These are phyloP conservation scores for Sungouiella blattae DNA, from an alignment of 805 yeast species.

Conservation along the genomic window DNA sequence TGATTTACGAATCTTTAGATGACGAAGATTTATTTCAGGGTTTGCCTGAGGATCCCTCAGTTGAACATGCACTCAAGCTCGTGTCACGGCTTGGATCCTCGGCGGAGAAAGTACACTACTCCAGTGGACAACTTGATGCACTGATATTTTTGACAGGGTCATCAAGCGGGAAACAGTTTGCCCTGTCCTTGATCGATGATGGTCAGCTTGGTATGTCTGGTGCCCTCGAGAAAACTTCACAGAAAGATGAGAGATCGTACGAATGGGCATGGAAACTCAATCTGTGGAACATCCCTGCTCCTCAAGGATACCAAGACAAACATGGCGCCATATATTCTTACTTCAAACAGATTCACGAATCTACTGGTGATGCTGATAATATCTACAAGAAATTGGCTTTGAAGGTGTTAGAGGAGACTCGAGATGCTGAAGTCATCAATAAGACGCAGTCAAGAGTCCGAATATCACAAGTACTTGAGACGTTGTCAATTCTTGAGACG, in stretches of 20 bases:
- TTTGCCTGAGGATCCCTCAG: conserved; percentile 53
- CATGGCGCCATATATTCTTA: conserved; percentile 50
- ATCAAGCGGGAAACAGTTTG: conserved; percentile 13
- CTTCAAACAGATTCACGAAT: conserved; percentile 45
- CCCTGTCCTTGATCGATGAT: conserved; percentile 40
- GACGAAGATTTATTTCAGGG: conserved; percentile 67
- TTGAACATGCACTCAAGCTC: conserved; percentile 48
- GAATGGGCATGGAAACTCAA: conserved; percentile 75
- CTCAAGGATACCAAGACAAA: conserved; percentile 32
- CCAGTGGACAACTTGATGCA: conserved; percentile 56
- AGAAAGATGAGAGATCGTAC: conserved; percentile 29
- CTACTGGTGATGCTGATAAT: not conserved
- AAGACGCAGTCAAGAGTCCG: not conserved
- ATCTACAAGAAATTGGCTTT: not conserved
- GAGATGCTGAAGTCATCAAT: not conserved
- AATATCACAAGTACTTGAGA: not conserved
- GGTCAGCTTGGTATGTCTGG: conserved; percentile 61
- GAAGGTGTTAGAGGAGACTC: not conserved
- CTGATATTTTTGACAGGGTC: conserved; percentile 15
- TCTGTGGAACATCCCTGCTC: conserved; percentile 69
- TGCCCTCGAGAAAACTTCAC: conserved; percentile 29
- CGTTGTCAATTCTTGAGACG: not conserved
- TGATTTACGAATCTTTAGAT: conserved; percentile 50
- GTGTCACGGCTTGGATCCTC: conserved; percentile 27
- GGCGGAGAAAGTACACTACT: conserved; percentile 46